These are phyloP conservation scores for Phytophthora crassamura DNA, from an alignment of 352 stramenopile genomes.

Conservation along the genomic window DNA sequence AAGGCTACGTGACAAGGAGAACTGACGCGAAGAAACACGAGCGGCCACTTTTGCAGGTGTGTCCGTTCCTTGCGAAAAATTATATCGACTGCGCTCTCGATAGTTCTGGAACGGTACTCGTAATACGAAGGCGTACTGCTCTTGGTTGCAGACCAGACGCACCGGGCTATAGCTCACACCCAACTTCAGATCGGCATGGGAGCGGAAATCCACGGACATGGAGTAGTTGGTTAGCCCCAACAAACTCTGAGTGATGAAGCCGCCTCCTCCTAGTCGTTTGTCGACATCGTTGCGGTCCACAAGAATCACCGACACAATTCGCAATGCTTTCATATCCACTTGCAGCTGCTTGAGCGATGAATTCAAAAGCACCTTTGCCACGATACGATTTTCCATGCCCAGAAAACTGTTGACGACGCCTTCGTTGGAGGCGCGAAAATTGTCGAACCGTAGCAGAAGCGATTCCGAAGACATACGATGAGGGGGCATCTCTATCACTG, in stretches of 20 bases:
- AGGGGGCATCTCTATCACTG: constrained; percentile 78
- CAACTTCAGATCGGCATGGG: constrained; percentile 60
- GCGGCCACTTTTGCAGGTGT: constrained; percentile 16
- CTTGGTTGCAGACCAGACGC: constrained; percentile 82
- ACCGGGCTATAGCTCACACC: constrained; percentile 63
- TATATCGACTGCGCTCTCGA: constrained; percentile 64
- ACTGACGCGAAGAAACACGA: constrained; percentile 28
- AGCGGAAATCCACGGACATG: constrained; percentile 68
- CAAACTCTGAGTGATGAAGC: constrained; percentile 73
- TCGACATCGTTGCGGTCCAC: constrained; percentile 51
- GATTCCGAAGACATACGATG: constrained; percentile 82
- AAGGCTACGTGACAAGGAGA: constrained; percentile 33
- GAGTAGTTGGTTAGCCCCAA: constrained; percentile 72
- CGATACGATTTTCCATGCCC: constrained; percentile 76
- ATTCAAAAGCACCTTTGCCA: constrained; percentile 88
- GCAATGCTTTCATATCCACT: constrained; percentile 66
- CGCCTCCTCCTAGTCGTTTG: constrained; percentile 36
- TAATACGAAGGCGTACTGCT: constrained; percentile 84
- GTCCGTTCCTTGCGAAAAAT: constrained; percentile 30
- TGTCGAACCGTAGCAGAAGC: constrained; percentile 74
- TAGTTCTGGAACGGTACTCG: constrained; percentile 81
- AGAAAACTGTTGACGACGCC: constrained; percentile 63
- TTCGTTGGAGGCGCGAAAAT: constrained; percentile 72
- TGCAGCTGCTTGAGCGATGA: constrained; percentile 78
- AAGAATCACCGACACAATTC: constrained; percentile 81